phyloP scores from a whole-genome alignment of 2,329 filamentous ascomycete genomes.

The Neofusicoccum umdonicola region DNA sequence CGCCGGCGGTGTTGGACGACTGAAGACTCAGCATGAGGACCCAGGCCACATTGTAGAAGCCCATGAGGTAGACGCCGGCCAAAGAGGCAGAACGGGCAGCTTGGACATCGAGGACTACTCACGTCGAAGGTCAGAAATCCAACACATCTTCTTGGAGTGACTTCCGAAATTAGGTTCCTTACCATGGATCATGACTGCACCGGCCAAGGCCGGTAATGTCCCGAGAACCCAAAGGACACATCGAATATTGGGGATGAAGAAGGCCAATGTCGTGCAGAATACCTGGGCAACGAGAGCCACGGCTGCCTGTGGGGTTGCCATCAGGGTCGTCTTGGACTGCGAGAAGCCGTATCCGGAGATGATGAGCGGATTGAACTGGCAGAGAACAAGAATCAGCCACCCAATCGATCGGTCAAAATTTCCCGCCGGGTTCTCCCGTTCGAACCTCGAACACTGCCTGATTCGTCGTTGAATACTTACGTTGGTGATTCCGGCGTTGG shows the following conservation, averaged over 20 bases:
- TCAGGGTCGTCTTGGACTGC: background rate
- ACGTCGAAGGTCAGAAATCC: background rate
- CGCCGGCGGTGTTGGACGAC: background rate
- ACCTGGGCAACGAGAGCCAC: background rate
- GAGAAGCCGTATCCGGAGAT: background rate
- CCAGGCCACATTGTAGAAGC: background rate
- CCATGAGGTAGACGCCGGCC: background rate
- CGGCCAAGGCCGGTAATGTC: background rate
- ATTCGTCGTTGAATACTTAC: background rate
- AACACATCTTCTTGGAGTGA: background rate
- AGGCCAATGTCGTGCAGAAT: background rate
- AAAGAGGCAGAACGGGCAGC: background rate
- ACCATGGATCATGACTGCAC: background rate
- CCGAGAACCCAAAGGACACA: constrained; percentile 7
- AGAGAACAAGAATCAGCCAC: background rate
- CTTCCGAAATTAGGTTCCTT: background rate
- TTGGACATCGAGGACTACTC: background rate
- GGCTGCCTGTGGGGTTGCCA: background rate
- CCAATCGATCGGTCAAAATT: background rate
- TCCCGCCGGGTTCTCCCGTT: too few relatives aligned
- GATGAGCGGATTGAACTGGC: background rate
- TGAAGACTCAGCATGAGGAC: background rate
- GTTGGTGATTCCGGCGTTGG: background rate
- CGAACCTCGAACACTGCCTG: background rate
- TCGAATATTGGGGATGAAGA: background rate